Base-by-base conservation (phyloP, 176 grass and related monocot species). In the Cenchrus purpureus region DNA sequence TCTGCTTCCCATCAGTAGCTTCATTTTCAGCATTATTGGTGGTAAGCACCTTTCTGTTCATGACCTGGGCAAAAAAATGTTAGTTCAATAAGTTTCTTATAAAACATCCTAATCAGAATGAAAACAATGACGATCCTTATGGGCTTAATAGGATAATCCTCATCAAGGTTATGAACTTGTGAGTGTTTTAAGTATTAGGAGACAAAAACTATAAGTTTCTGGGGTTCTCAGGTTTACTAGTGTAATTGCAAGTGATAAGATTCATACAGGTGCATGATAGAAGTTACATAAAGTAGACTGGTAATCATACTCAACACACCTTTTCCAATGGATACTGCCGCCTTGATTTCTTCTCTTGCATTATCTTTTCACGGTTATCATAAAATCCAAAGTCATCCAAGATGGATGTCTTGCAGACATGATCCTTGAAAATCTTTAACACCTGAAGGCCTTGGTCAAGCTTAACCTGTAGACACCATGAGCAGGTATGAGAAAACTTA, bases 301-400 rank as follows among this genome's bases (percentile, higher is more conserved):
- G 65, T 88, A 22, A 20, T 22, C 63, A 64, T 45, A 25, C 79
- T 53, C 53, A 32, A 76, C 52, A 60, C 83, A 94, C 95, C 95
- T 98, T 97, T 76, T 88, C 91, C 76, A 85, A 85, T 71, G 87
- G 78, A 61, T 90, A 92, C 66, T 91, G 92, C 68, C 91, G 87
- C 79, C 91, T 97, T 42, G 85, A 34, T 79, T 86, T 97, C 67
- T 87, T 95, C 75, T 97, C 92, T 82, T 89, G 85, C 92, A 97
- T 88, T 71, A 95, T 70, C 91, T 93, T 97, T 85, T 97, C 89
- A 12, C 95, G 92, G 37, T 83, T 91, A 87, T 95, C 95, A 70
- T 97, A 97, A 77, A 97, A 97, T 42, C 22, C 42, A 50, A 97
- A 95, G 76, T 95, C 95, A 82, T 97, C 95, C 74, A 97, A 78